Evolutionary conservation across 2,329 filamentous ascomycete species (phyloP).

Genomic region (Tolypocladium guangdongense): DNA sequence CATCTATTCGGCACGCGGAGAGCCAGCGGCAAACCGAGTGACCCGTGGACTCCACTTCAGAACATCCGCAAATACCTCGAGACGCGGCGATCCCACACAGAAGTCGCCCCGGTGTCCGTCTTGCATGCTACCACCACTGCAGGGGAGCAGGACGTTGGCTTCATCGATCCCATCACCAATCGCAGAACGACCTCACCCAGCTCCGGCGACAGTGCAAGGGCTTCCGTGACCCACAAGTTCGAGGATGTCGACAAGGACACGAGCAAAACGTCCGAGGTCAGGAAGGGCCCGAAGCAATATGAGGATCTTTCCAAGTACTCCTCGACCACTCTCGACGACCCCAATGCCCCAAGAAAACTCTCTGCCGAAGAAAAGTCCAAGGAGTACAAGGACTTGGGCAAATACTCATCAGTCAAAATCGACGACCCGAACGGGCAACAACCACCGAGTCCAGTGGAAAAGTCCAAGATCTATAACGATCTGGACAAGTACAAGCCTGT

Average conservation of each 20-base stretch:
- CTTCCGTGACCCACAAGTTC: background rate
- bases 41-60: conserved; percentile 19
- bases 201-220: background rate
- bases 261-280: background rate
- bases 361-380: conserved; percentile 20
- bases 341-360: conserved; percentile 11
- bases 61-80: conserved; percentile 23
- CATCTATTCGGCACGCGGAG: conserved; percentile 27
- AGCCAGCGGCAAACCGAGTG: conserved; percentile 9
- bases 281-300: background rate
- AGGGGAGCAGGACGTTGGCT: conserved; percentile 5
- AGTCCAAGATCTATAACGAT: conserved; percentile 27
- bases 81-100: conserved; percentile 8
- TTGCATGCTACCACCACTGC: conserved; percentile 13
- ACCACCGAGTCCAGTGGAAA: conserved; percentile 15
- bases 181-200: conserved; percentile 21
- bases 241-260: background rate
- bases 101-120: conserved; percentile 10
- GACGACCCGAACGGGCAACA: conserved; percentile 15
- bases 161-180: conserved; percentile 50
- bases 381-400: conserved; percentile 22
- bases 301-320: conserved; percentile 23
- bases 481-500: conserved; percentile 27
- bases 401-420: conserved; percentile 13
- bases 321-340: conserved; percentile 16